Conservation (phyloP, 2,329 filamentous ascomycete species). For the Neoascochyta sp. region DNA sequence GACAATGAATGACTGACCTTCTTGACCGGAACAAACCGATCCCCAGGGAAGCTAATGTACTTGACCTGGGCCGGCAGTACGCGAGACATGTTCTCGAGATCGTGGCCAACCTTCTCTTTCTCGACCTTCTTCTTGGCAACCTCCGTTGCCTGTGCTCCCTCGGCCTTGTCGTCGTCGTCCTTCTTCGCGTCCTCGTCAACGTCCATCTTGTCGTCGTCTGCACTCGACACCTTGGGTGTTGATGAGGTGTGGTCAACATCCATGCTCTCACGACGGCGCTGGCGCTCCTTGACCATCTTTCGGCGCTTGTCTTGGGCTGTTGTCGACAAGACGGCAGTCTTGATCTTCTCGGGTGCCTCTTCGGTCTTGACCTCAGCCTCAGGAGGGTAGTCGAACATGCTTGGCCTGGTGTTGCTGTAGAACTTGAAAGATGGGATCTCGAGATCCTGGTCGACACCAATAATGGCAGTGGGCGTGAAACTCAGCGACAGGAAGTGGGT, state of each 20-base stretch:
- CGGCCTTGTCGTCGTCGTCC: conserved; percentile 48
- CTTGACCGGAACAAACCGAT: conserved; percentile 89
- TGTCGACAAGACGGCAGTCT: conserved; percentile 91
- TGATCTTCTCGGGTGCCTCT: conserved; percentile 88
- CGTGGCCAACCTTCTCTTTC: conserved; percentile 95
- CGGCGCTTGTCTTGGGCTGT: conserved; percentile 95
- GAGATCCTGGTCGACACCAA: conserved; percentile 88
- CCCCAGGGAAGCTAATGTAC: conserved; percentile 87
- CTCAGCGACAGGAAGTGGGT: conserved; percentile 95
- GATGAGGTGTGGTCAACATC: conserved; percentile 79
- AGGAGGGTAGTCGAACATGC: conserved; percentile 95
- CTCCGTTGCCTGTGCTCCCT: conserved; percentile 48
- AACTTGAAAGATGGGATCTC: conserved; percentile 94
- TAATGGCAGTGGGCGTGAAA: conserved; percentile 95
- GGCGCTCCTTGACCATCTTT: conserved; percentile 89
- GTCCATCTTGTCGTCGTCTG: conserved; percentile 82
- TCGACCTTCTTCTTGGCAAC: conserved; percentile 83
- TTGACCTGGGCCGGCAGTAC: conserved; percentile 90
- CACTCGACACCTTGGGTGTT: conserved; percentile 62
- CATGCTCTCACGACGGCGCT: conserved; percentile 89
- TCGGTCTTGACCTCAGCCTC: conserved; percentile 94
- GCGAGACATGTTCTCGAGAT: conserved; percentile 94
- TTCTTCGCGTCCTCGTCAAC: conserved; percentile 49
- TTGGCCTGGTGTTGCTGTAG: conserved; percentile 89
- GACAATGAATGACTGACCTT: conserved; percentile 55